Conservation (phyloP, 2,329 filamentous ascomycete genomes). For the Trichophyton schoenleinii region DNA sequence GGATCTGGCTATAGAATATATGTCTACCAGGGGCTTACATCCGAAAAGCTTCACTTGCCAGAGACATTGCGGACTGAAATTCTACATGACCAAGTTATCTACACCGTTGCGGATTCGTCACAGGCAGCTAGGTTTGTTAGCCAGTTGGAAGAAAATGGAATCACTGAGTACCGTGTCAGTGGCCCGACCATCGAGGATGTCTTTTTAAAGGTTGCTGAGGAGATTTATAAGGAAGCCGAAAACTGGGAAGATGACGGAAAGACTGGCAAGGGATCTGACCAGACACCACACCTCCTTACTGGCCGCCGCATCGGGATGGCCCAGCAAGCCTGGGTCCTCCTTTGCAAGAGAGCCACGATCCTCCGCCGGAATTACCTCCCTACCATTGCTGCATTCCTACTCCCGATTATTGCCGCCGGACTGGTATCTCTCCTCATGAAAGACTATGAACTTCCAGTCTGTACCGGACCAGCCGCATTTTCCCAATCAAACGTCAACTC, state of each 20-base stretch:
- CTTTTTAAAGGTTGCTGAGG: slow-evolving; percentile 74
- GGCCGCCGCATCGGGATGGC: slow-evolving; percentile 58
- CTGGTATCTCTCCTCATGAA: slow-evolving; percentile 66
- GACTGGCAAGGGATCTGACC: slow-evolving; percentile 8
- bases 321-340: slow-evolving; percentile 60
- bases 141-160: slow-evolving; percentile 51
- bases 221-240: slow-evolving; percentile 40
- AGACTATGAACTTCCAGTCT: slow-evolving; percentile 41
- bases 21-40: slow-evolving; percentile 48
- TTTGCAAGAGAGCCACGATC: slow-evolving; percentile 64
- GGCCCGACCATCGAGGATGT: slow-evolving; percentile 89
- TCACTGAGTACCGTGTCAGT: slow-evolving; percentile 70
- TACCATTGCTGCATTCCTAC: slow-evolving; percentile 58
- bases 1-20: slow-evolving; percentile 79
- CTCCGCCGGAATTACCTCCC: slow-evolving; percentile 67
- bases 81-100: slow-evolving; percentile 59
- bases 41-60: slow-evolving; percentile 33
- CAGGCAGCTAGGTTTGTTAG: slow-evolving; percentile 61
- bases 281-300: slow-evolving; percentile 42
- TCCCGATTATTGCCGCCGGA: slow-evolving; percentile 68
- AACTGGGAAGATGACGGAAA: slow-evolving; percentile 10
- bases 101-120: slow-evolving; percentile 55
- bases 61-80: slow-evolving; percentile 46
- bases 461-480: slow-evolving; percentile 38
- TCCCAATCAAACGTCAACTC: slow-evolving; percentile 12